Evolutionary conservation across 1,139 yeast genomes (phyloP).

Genomic region (Eremothecium coryli): DNA sequence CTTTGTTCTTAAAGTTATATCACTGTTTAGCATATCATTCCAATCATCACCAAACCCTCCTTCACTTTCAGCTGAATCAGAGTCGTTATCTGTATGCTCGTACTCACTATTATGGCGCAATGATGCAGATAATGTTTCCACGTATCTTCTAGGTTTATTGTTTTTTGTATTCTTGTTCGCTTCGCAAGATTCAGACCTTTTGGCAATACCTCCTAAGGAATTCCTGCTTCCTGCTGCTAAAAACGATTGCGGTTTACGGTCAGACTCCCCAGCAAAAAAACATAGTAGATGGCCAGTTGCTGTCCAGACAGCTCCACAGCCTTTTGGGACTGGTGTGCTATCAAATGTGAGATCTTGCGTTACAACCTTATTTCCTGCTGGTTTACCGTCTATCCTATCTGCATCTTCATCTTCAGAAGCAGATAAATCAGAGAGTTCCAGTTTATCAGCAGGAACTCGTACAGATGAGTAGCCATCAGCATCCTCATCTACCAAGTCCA

Average conservation of each 20-base stretch:
- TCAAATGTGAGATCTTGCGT: constrained; percentile 39
- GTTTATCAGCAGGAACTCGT: constrained; percentile 24
- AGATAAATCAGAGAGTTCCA: constrained; percentile 21
- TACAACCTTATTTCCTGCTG: constrained; percentile 8
- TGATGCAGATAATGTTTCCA: constrained; percentile 19
- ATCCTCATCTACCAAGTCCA: constrained; percentile 25
- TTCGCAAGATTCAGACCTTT: background rate
- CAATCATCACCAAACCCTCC: constrained; percentile 34
- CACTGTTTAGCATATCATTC: constrained; percentile 35
- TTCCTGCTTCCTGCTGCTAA: constrained; percentile 12
- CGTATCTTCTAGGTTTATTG: constrained; percentile 24
- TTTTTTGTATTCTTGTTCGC: constrained; percentile 4
- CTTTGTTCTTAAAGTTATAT: constrained; percentile 30
- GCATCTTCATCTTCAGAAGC: constrained; percentile 25
- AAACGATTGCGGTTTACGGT: constrained; percentile 31
- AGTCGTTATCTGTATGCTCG: constrained; percentile 21
- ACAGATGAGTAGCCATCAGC: constrained; percentile 27
- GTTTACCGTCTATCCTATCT: constrained; percentile 19
- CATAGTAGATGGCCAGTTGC: constrained; percentile 70
- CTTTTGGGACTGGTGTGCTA: constrained; percentile 84
- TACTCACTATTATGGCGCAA: constrained; percentile 11
- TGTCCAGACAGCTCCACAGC: constrained; percentile 89
- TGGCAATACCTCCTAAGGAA: background rate
- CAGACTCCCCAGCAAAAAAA: constrained; percentile 59
- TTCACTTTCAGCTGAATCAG: constrained; percentile 32